Evolutionary conservation across 148 eudicot species (phyloP).

Genomic region (Tetragonia tetragonoides): DNA sequence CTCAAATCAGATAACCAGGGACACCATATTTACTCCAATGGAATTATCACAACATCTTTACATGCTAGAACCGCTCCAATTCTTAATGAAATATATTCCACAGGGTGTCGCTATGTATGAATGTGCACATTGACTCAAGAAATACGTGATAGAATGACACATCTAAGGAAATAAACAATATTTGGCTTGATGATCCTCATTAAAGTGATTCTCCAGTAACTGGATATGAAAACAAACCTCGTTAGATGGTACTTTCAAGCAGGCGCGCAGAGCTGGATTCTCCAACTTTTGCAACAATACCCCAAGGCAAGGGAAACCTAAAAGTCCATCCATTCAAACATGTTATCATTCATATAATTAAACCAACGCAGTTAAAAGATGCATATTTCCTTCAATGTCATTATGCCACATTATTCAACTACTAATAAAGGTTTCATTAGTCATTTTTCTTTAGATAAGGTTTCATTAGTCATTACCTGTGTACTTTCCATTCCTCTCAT

Average conservation of each 20-base stretch:
- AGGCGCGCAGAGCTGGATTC: slow-evolving; percentile 91
- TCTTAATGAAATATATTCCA: not conserved
- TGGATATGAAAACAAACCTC: slow-evolving; percentile 52
- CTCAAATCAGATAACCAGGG: not conserved
- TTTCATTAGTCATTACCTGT: slow-evolving; percentile 47
- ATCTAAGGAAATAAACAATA: not conserved
- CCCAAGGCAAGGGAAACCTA: slow-evolving; percentile 97
- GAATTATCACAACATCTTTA: not conserved
- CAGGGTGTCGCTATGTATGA: not conserved
- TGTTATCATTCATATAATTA: slow-evolving; percentile 9
- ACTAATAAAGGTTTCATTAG: not conserved
- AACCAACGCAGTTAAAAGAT: not conserved
- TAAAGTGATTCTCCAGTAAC: slow-evolving; percentile 3
- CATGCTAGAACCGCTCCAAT: no score
- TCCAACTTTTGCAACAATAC: slow-evolving; percentile 91
- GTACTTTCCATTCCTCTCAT: slow-evolving; percentile 87
- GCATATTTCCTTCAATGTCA: not conserved
- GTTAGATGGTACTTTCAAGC: slow-evolving; percentile 79
- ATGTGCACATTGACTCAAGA: not conserved
- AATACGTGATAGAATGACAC: not conserved
- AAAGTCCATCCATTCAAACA: slow-evolving; percentile 20
- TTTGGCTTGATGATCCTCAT: not conserved
- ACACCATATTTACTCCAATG: not conserved
- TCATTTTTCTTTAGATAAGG: no score
- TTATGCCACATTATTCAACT: not conserved